A percentile compares a stretch with the other conserved stretches of the same genome.
These are phyloP conservation scores for Kernera saxatilis DNA, from an alignment of 345 rosid genomes.

Conservation along the genomic window DNA sequence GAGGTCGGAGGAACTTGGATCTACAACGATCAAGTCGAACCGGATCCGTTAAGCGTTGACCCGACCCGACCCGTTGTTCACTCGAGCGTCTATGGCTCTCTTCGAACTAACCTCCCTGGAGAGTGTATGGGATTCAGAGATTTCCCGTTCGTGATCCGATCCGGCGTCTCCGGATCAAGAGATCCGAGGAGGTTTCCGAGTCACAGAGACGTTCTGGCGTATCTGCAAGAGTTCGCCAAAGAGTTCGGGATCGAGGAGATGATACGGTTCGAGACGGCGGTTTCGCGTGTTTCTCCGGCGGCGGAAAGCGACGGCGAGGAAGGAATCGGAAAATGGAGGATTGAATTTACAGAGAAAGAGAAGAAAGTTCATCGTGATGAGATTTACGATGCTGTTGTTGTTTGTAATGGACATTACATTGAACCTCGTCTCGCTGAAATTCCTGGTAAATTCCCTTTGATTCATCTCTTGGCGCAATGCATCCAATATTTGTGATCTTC, in stretches of 20 bases:
- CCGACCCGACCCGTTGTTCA: slow-evolving; percentile 48
- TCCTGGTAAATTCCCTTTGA: slow-evolving; percentile 38
- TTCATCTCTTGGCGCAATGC: not conserved
- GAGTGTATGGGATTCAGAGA: slow-evolving; percentile 74
- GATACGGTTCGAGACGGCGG: slow-evolving; percentile 60
- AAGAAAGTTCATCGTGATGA: not conserved
- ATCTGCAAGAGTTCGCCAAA: slow-evolving; percentile 49
- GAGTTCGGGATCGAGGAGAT: slow-evolving; percentile 57
- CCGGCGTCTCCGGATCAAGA: slow-evolving; percentile 16
- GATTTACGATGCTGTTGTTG: slow-evolving; percentile 54
- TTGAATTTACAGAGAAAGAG: not conserved
- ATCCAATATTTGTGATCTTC: too few relatives aligned
- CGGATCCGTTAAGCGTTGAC: slow-evolving; percentile 61
- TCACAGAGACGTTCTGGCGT: slow-evolving; percentile 59
- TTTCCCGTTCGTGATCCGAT: slow-evolving; percentile 65
- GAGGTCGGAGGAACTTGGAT: slow-evolving; percentile 81
- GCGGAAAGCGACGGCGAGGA: not conserved
- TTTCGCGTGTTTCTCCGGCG: slow-evolving; percentile 32
- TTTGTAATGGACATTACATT: slow-evolving; percentile 64
- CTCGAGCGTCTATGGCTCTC: slow-evolving; percentile 67
- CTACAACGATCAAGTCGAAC: slow-evolving; percentile 49
- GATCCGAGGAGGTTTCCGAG: slow-evolving; percentile 73
- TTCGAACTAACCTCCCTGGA: slow-evolving; percentile 78
- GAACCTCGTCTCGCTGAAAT: slow-evolving; percentile 66
- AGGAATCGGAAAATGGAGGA: not conserved